Evolutionary conservation across 352 stramenopile species (phyloP), one percentile per base, ranked within the genome.

Genomic region (Poterioochromonas sp.): DNA sequence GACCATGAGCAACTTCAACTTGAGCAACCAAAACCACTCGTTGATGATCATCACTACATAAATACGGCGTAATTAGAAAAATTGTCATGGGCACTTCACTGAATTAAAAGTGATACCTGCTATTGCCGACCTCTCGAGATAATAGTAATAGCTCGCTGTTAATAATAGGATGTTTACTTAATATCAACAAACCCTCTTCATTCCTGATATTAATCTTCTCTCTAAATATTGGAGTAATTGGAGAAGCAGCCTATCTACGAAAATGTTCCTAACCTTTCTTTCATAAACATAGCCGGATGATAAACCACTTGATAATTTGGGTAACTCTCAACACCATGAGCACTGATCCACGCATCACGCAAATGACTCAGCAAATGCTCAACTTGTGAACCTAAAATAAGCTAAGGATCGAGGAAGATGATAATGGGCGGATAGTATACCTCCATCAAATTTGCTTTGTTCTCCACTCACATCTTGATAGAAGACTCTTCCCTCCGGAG

Each of bases 311-410:
- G 40, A 39, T 58, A 74, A 37, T 69, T 26, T n/a, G n/a, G n/a
- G n/a, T n/a, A n/a, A n/a, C n/a, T n/a, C n/a, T n/a, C n/a, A n/a
- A n/a, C n/a, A n/a, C n/a, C n/a, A n/a, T n/a, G n/a, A n/a, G n/a
- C n/a, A n/a, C n/a, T n/a, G n/a, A n/a, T n/a, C n/a, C n/a, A n/a
- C n/a, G n/a, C n/a, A n/a, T n/a, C n/a, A n/a, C n/a, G n/a, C n/a
- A n/a, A n/a, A n/a, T n/a, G n/a, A n/a, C n/a, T n/a, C n/a, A 71
- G 32, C 11, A 71, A 71, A 71, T 71, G 62, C 8, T 71, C 62
- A 47, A 71, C 32, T 44, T 71, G 62, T n/a, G 62, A 41, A 29
- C 62, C n/a, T n/a, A n/a, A n/a, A n/a, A n/a, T n/a, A n/a, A n/a
- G n/a, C n/a, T n/a, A n/a, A n/a, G n/a, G n/a, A n/a, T n/a, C n/a